These are phyloP conservation scores for Rhizopogon parksii DNA, from an alignment of 1,284 basidiomycete genomes.

Conservation along the genomic window DNA sequence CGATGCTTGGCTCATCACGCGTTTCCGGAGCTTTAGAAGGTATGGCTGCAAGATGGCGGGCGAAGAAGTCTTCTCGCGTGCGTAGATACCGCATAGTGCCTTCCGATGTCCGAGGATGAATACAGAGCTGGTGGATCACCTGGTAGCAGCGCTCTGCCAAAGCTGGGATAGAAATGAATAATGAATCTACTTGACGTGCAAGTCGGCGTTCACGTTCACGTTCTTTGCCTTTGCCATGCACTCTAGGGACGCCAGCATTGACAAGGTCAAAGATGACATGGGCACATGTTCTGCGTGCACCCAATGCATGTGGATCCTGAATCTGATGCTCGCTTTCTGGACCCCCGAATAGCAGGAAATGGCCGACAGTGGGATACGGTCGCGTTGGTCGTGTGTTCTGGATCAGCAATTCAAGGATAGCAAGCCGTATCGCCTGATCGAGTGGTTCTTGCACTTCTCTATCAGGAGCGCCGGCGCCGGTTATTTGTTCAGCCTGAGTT, in stretches of 20 bases:
- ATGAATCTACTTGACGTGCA: conserved; percentile 35
- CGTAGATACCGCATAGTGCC: conserved; percentile 85
- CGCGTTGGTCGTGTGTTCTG: conserved; percentile 63
- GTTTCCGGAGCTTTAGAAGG: conserved; percentile 54
- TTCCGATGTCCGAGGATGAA: conserved; percentile 77
- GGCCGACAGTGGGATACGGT: conserved; percentile 80
- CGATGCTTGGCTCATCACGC: conserved; percentile 49
- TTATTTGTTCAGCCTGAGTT: conserved; percentile 50
- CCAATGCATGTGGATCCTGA: conserved; percentile 70
- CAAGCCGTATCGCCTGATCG: conserved; percentile 67
- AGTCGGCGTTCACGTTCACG: conserved; percentile 30
- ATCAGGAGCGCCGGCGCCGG: conserved; percentile 65
- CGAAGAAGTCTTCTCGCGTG: conserved; percentile 85
- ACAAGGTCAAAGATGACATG: conserved; percentile 80
- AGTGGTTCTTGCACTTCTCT: conserved; percentile 41
- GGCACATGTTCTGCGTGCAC: conserved; percentile 64
- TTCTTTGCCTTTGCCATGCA: conserved; percentile 42
- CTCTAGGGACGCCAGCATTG: conserved; percentile 57
- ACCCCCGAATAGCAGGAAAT: conserved; percentile 81
- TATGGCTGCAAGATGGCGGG: conserved; percentile 71
- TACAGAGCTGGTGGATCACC: conserved; percentile 81
- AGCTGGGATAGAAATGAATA: conserved; percentile 66
- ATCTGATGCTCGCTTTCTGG: conserved; percentile 49
- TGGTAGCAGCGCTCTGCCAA: conserved; percentile 85
- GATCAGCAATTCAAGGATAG: conserved; percentile 83